Percentiles rank a stretch among this genome's conserved stretches.
These are phyloP conservation scores for Calonectria crousiana DNA, from an alignment of 2,329 filamentous ascomycete genomes.

Conservation along the genomic window DNA sequence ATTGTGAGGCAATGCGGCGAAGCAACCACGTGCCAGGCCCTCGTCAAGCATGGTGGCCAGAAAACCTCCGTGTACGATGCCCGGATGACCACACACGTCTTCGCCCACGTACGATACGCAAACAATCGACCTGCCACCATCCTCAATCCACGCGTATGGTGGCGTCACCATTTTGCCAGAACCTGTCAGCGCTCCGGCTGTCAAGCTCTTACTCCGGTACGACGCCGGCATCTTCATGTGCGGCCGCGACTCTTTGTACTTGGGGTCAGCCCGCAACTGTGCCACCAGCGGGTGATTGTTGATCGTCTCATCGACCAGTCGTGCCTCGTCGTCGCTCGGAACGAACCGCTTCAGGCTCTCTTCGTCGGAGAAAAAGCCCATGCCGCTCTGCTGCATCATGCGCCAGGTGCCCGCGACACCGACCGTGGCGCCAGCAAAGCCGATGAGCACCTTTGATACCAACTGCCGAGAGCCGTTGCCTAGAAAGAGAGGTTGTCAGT, in stretches of 20 bases:
- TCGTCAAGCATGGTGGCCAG: slow-evolving; percentile 95
- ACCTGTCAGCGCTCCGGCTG: slow-evolving; percentile 82
- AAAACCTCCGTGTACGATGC: slow-evolving; percentile 90
- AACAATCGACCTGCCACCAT: slow-evolving; percentile 76
- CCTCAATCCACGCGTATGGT: slow-evolving; percentile 81
- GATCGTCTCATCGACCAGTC: slow-evolving; percentile 79
- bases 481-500: slow-evolving; percentile 31
- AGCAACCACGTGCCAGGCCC: slow-evolving; percentile 87
- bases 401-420: slow-evolving; percentile 54
- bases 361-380: slow-evolving; percentile 67
- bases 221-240: slow-evolving; percentile 85
- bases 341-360: slow-evolving; percentile 78
- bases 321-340: slow-evolving; percentile 64
- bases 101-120: slow-evolving; percentile 82
- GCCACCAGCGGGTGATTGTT: slow-evolving; percentile 79
- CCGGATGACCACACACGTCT: slow-evolving; percentile 89
- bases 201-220: slow-evolving; percentile 81
- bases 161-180: slow-evolving; percentile 83
- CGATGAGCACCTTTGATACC: slow-evolving; percentile 44
- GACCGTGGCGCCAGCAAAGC: slow-evolving; percentile 45
- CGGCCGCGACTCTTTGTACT: slow-evolving; percentile 82
- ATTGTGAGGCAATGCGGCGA: slow-evolving; percentile 87
- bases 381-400: slow-evolving; percentile 48
- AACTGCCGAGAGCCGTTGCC: slow-evolving; percentile 39
- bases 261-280: slow-evolving; percentile 74